phyloP scores from a whole-genome alignment of 2,329 filamentous ascomycete genomes.

The Alternaria sp. region DNA sequence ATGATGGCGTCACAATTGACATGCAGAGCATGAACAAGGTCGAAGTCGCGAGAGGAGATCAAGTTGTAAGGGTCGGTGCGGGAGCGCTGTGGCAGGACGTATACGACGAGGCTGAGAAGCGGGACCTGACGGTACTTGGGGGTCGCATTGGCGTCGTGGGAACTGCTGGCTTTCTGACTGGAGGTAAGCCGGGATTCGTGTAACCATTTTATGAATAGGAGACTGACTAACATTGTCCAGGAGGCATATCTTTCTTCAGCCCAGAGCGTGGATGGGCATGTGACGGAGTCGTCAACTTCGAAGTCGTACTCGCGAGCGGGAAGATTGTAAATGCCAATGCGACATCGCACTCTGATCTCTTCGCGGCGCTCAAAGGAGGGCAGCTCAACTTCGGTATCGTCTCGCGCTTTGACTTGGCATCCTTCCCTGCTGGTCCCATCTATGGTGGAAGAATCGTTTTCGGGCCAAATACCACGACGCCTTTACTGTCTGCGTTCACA shows the following conservation, averaged over 20 bases:
- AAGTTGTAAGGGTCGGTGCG: conserved; percentile 29
- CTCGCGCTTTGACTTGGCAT: conserved; percentile 50
- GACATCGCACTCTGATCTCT: conserved; percentile 45
- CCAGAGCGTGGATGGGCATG: conserved; percentile 28
- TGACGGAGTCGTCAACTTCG: conserved; percentile 37
- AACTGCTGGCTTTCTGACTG: conserved; percentile 37
- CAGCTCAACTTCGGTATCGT: conserved; percentile 54
- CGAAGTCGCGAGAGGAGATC: conserved; percentile 14
- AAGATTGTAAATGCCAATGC: conserved; percentile 48
- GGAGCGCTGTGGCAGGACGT: conserved; percentile 46
- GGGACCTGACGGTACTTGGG: conserved; percentile 25
- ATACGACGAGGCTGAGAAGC: conserved; percentile 36
- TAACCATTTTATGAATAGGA: neutral
- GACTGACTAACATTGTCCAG: neutral
- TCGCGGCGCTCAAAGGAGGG: conserved; percentile 52
- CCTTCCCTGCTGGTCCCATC: conserved; percentile 18
- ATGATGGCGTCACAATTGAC: conserved; percentile 42
- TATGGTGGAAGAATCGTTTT: conserved; percentile 29
- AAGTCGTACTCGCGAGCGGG: conserved; percentile 50
- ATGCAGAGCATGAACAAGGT: conserved; percentile 32
- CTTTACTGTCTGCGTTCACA: conserved; percentile 27
- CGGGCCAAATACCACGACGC: conserved; percentile 15
- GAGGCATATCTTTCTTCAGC: conserved; percentile 31
- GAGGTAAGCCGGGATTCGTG: conserved; percentile 24
- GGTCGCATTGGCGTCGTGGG: conserved; percentile 39